Evolutionary conservation across 78 protist genomes (phyloP).

Genomic region (Cavenderia fasciculata): DNA sequence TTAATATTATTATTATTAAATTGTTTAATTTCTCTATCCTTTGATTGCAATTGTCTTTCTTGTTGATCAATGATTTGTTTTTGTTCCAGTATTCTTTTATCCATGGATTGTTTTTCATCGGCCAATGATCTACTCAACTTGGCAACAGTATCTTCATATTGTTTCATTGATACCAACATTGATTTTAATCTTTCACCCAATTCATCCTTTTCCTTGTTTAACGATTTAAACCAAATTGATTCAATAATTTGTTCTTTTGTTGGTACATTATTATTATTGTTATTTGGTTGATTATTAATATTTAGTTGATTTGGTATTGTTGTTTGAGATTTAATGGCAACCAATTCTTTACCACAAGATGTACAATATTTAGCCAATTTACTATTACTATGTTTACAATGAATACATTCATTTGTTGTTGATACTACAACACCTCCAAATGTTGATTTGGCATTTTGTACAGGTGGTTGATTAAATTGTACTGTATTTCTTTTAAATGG

Average conservation of each 20-base stretch:
- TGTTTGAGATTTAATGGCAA: not conserved
- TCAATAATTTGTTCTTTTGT: not conserved
- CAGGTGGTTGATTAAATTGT: constrained; percentile 1
- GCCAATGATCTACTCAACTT: constrained; percentile 7
- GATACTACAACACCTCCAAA: too few species aligned
- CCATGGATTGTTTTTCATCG: constrained; percentile 3
- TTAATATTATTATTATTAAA: not conserved
- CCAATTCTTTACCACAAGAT: constrained; percentile 16
- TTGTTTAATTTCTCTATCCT: constrained; percentile 30
- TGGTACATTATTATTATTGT: not conserved
- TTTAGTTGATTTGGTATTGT: not conserved
- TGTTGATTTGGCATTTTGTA: too few species aligned
- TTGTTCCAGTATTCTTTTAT: constrained; percentile 20
- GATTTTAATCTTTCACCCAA: constrained; percentile 1
- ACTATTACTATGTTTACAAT: too few species aligned
- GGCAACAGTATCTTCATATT: constrained; percentile 39
- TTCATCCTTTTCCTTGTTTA: constrained; percentile 6
- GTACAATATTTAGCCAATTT: constrained; percentile 4
- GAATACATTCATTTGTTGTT: too few species aligned
- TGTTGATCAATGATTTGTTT: constrained; percentile 12
- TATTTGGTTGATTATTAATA: not conserved
- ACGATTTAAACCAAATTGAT: not conserved
- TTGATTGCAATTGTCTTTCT: not conserved
- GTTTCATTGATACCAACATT: constrained; percentile 6
- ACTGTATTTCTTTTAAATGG: not conserved